Conservation (phyloP, 805 yeast genomes). For the Jamesozyma gamospora region DNA sequence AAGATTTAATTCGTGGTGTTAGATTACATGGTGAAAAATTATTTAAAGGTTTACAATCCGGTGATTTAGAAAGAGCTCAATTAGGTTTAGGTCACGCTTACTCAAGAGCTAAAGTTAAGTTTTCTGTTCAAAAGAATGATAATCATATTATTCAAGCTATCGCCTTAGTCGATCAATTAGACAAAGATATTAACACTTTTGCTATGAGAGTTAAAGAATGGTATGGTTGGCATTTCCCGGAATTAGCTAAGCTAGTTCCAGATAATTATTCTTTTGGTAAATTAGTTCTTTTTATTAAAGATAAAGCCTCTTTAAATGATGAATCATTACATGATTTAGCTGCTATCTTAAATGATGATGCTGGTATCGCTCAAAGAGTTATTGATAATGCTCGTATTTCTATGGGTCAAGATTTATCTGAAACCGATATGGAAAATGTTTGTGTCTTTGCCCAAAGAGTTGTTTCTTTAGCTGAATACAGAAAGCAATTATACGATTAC, state of each 20-base stretch:
- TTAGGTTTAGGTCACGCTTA: slow-evolving; percentile 98
- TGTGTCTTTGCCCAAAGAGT: slow-evolving; percentile 88
- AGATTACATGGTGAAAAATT: slow-evolving; percentile 84
- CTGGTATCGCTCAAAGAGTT: slow-evolving; percentile 82
- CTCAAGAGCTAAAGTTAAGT: slow-evolving; percentile 98
- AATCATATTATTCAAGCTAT: slow-evolving; percentile 98
- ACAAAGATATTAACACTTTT: slow-evolving; percentile 95
- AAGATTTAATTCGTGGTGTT: slow-evolving; percentile 90
- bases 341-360: slow-evolving; percentile 75
- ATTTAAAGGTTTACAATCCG: slow-evolving; percentile 83
- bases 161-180: slow-evolving; percentile 93
- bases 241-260: slow-evolving; percentile 80
- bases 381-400: slow-evolving; percentile 93
- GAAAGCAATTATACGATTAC: slow-evolving; percentile 73
- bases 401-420: slow-evolving; percentile 98
- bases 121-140: slow-evolving; percentile 96
- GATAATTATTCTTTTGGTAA: slow-evolving; percentile 83
- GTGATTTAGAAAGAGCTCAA: slow-evolving; percentile 96
- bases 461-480: slow-evolving; percentile 83
- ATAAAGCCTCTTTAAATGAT: slow-evolving; percentile 73
- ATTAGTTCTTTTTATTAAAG: slow-evolving; percentile 71
- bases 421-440: slow-evolving; percentile 87
- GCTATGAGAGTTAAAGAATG: slow-evolving; percentile 96
- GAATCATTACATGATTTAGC: slow-evolving; percentile 86
- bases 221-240: slow-evolving; percentile 99